These are phyloP conservation scores for Russula griseocarnosa DNA, from an alignment of 768 basidiomycete genomes.

Conservation along the genomic window DNA sequence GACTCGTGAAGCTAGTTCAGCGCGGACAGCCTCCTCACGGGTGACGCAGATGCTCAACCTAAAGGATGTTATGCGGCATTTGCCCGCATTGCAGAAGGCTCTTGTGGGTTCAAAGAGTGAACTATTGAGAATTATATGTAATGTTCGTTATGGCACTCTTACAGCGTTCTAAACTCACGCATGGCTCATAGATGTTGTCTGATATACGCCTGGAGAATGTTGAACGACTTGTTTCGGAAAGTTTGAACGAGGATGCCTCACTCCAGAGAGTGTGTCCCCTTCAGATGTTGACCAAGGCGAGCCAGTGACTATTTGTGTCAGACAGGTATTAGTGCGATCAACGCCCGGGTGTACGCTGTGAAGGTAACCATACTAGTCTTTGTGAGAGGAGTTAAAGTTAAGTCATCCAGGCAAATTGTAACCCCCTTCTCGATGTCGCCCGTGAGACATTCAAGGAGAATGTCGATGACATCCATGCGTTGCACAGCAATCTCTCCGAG, in stretches of 20 bases:
- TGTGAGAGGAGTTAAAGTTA: neutral
- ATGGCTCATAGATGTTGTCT: constrained; percentile 54
- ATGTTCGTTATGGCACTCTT: constrained; percentile 40
- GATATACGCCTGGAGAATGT: constrained; percentile 70
- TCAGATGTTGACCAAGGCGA: neutral
- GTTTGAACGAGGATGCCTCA: constrained; percentile 69
- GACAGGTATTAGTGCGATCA: constrained; percentile 71
- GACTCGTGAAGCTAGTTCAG: constrained; percentile 47
- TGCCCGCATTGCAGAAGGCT: constrained; percentile 61
- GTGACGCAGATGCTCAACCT: constrained; percentile 79
- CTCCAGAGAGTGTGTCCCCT: constrained; percentile 49
- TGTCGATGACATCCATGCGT: constrained; percentile 75
- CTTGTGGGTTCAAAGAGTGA: constrained; percentile 55
- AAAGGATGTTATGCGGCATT: constrained; percentile 61
- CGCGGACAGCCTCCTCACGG: constrained; percentile 62
- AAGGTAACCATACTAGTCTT: constrained; percentile 41
- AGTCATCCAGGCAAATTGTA: constrained; percentile 58
- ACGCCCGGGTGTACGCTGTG: constrained; percentile 85
- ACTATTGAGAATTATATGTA: constrained; percentile 57
- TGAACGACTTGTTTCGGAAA: constrained; percentile 51
- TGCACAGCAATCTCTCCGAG: constrained; percentile 56
- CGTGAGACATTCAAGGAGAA: constrained; percentile 95
- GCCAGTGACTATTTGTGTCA: constrained; percentile 32
- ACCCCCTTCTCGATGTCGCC: constrained; percentile 87
- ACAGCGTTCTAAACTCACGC: neutral